Base-by-base conservation (phyloP, 192 early-diverging fungal genomes). In the Coemansia sp. region DNA sequence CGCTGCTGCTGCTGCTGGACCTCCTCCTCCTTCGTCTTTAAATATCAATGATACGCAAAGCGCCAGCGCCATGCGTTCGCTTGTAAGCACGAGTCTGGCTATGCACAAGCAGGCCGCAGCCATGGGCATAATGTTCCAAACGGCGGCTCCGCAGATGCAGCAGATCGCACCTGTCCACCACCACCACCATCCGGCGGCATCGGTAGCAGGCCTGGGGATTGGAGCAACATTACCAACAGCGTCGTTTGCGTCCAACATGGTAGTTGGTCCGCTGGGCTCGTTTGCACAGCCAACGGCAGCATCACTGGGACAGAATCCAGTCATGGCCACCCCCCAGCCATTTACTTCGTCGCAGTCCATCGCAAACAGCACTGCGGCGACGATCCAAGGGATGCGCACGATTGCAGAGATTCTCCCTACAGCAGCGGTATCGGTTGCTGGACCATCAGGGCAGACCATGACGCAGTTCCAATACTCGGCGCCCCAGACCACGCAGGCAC, bases 91-190 rank as follows among this genome's bases (percentile, higher is more conserved):
- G 7, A 35, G 57, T 5, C 34, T 59, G 57, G 57, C 33, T 6
- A 59, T 59, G 12, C 57, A 33, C 1, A 59, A 59, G 18, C 57
- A 59, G n/a, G 18, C 20, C 10, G 57, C 57, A 59, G n/a, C 5
- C 24, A 59, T 59, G n/a, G 57, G 57, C 34, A 59, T 59, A 34
- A 59, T 59, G 57, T 59, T 59, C n/a, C 57, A 35, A 4, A 26
- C 10, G 3, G 23, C 51, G 9, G 23, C 51, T 8, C 21, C 57
- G 15, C 57, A 35, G 9, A 5, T 36, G 57, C 57, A 34, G 8
- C 57, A 59, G 33, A 59, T 59, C 1, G 34, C 24, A 34, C 30
- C 57, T 18, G 33, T 26, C 4, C 57, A 59, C n/a, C 26, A 59
- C n/a, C 11, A 8, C 9, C 26, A 59, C n/a, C 11, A 8, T 1